Evolutionary conservation across 2,329 filamentous ascomycete species (phyloP), one percentile per base, ranked within the genome.

Genomic region (Cladosporium sp.): DNA sequence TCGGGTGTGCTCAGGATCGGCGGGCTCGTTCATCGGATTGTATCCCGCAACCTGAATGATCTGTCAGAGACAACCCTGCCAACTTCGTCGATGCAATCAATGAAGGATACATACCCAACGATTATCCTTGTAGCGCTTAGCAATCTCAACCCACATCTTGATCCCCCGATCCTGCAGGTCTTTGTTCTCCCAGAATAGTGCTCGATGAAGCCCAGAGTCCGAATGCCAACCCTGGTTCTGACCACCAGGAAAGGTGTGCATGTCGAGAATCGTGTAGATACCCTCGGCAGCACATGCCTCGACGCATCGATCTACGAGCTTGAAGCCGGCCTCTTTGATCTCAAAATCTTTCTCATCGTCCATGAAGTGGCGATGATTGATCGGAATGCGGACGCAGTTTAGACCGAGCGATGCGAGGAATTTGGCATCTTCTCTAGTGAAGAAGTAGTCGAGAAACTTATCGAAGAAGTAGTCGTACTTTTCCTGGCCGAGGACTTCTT

Each of bases 381-480:
- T 82, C 0, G 81, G 80, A 2, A 84, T 66, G 0, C 81, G 74
- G 2, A 83, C 69, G 61, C 78, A 83, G 62, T 83, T 83, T 16
- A 83, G 66, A 0, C 77, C 78, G 2, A 80, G 61, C 0, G 70
- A 76, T 1, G 78, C 74, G 58, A 81, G 80, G 65, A 81, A 83
- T 32, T 75, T 73, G 16, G 81, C 80, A 54, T 84, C 81, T 0
- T 71, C 69, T 13, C 79, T 77, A 6, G 75, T 78, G 65, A 83
- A 84, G 71, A 82, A 83, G 59, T 82, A 76, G 49, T 80, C 70
- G 0, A 81, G 64, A 59, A 76, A 76, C 56, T 73, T 75, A 57
- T 82, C 78, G 57, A 83, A 83, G 67, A 83, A 82, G 69, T 76
- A 83, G 4, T 81, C 72, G 45, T 78, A 76, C 59, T 80, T 82